These are phyloP conservation scores for Hymenoscyphus infarciens DNA, from an alignment of 2,329 filamentous ascomycete species.

Conservation along the genomic window DNA sequence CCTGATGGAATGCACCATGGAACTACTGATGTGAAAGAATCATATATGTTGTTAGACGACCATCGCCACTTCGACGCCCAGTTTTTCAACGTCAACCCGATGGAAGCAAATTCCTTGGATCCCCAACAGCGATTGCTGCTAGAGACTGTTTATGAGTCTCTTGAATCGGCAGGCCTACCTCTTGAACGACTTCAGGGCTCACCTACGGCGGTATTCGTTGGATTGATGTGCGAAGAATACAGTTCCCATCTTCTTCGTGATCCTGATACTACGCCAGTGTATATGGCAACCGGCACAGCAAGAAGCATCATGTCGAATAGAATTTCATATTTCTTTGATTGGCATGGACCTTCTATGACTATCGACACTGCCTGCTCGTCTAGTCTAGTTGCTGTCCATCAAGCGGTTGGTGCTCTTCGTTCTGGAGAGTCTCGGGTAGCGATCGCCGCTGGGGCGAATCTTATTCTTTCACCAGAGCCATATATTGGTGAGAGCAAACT, in stretches of 20 bases:
- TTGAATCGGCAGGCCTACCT: conserved; percentile 24
- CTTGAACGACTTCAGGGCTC: conserved; percentile 22
- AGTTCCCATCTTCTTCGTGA: conserved; percentile 33
- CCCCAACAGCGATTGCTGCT: conserved; percentile 23
- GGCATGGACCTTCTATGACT: conserved; percentile 32
- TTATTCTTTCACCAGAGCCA: conserved; percentile 13
- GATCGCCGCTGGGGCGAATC: conserved; percentile 20
- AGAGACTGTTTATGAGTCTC: conserved; percentile 28
- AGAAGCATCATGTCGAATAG: conserved; percentile 39
- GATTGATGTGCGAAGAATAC: conserved; percentile 31
- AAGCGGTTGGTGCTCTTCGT: conserved; percentile 19
- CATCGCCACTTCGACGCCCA: conserved; percentile 37
- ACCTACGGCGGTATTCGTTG: conserved; percentile 32
- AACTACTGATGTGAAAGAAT: conserved; percentile 5
- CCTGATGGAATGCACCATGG: conserved; percentile 41
- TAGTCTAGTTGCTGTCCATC: conserved; percentile 36
- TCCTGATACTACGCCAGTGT: conserved; percentile 35
- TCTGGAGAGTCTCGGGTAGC: conserved; percentile 23
- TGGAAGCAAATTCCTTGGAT: conserved; percentile 21
- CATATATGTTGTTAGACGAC: conserved; percentile 36
- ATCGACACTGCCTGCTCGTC: conserved; percentile 41
- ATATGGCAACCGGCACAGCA: conserved; percentile 34
- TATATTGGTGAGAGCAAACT: conserved; percentile 35
- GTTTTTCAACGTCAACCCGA: conserved; percentile 28
- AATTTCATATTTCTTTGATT: conserved; percentile 39